Evolutionary conservation across 164 flowering plant genomes (phyloP), one percentile per base, ranked within the genome.

Genomic region (Piper longum): DNA sequence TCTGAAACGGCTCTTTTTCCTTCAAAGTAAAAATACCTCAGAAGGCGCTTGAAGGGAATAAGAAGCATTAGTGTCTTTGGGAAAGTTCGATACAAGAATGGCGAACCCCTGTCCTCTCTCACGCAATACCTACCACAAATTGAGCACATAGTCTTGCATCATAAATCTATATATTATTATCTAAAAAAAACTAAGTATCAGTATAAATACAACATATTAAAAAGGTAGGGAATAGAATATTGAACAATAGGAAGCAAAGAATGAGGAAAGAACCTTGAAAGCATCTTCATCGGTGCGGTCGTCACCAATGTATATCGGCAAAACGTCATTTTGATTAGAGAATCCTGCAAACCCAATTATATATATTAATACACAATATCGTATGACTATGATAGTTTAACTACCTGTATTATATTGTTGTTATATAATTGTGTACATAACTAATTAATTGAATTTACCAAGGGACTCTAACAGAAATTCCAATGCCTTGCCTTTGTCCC

Each of bases 401-500:
- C 36, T 26, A 26, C 36, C 36, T 26, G 36, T 26, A 26, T 26
- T 2, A 26, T 26, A 26, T 26, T 26, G 36, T 26, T 26, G 36
- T 26, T 26, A 2, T 26, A 26, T 26, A 26, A 26, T 26, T 26
- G 36, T 26, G 36, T 26, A 26, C 36, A 26, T 26, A 26, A 26
- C 2, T 26, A 26, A 26, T 26, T 2, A 26, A 26, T 26, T 26
- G 6, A 57, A 59, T 72, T 77, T 62, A 86, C 96, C 92, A 40
- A 89, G 69, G 57, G 97, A 80, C 69, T 88, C 96, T 54, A 90
- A 58, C 79, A 93, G 78, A 69, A 93, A 93, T 69, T 93, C 95
- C 16, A 93, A 82, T 12, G 99, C 99, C 62, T 84, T 90, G 57
- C 99, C 99, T 64, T 93, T 93, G 85, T 93, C 95, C 99, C 99